phyloP scores from a whole-genome alignment of 495 filamentous ascomycete species.

The Trichoderma gamsii region DNA sequence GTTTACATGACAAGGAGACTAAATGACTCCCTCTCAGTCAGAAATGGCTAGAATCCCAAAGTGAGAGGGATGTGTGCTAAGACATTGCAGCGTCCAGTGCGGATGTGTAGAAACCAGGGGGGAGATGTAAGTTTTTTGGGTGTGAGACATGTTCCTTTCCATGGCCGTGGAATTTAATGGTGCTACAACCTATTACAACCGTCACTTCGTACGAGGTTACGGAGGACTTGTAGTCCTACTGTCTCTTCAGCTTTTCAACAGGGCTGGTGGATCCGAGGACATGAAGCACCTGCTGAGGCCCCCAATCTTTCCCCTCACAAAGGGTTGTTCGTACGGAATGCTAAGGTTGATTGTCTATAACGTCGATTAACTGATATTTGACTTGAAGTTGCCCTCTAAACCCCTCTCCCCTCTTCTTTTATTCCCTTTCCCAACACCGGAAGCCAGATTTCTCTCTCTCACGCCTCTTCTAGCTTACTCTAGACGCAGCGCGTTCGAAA shows the following conservation, averaged over 20 bases:
- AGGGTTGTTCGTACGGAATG: not conserved
- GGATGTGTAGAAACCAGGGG: not conserved
- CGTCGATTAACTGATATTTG: not conserved
- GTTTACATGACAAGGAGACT: not conserved
- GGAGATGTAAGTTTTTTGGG: not conserved
- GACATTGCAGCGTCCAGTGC: not conserved
- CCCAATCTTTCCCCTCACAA: not conserved
- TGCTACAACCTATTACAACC: not conserved
- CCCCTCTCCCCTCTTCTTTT: not conserved
- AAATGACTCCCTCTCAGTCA: too few relatives aligned
- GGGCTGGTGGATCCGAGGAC: not conserved
- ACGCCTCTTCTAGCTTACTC: not conserved
- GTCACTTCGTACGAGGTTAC: too few relatives aligned
- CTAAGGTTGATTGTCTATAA: not conserved
- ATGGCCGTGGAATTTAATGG: not conserved
- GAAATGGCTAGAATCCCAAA: not conserved
- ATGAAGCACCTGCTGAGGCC: not conserved
- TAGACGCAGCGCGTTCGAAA: constrained; percentile 34
- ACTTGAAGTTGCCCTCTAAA: constrained; percentile 6
- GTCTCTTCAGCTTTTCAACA: not conserved
- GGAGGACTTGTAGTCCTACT: not conserved
- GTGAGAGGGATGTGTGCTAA: not conserved
- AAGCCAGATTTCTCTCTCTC: not conserved
- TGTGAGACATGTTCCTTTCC: constrained; percentile 9
- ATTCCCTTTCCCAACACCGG: not conserved